Base-by-base conservation (phyloP, 106 monocot genomes). In the Hemerocallis citrina region DNA sequence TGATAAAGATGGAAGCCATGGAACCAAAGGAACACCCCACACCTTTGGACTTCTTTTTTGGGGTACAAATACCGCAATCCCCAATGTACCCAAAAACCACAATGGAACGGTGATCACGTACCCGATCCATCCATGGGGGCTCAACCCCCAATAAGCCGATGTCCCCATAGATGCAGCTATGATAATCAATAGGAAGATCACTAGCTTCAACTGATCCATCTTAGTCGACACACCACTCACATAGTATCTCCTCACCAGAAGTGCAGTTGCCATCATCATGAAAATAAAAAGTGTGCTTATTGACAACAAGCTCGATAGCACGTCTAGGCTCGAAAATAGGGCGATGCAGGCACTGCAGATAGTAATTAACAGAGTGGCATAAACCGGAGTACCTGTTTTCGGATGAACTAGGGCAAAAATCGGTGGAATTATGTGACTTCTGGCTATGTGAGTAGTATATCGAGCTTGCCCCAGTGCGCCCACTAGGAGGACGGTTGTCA, bases 201-300 rank as follows among this genome's bases (percentile, higher is more conserved):
- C 38, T 30, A 74, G 66, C 60, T 66, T 74, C 57, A 40, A 32
- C 5, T 59, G 65, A 36, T 74, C 40, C 6, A 17, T 39, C 15
- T 50, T 24, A 16, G 66, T 36, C 16, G 73, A 56, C 19, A 61
- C 52, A 13, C 59, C 73, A 30, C 57, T 66, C 1, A 58, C 50
- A 34, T 74, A 61, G 52, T 74, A 74, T 43, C 73, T 58, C 38
- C 73, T 65, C 14, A 74, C 73, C 0, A 72, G 72, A 20, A 72
- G 47, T 11, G 72, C 72, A 34, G 58, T 49, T 7, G 72, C 56
- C 72, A 72, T 47, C 48, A 72, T 56, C 72, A 72, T 72, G 38
- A 72, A 72, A 35, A 72, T 72, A 35, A 72, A 72, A 29, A 72
- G 72, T 2, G 72, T 72, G 39, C 72, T 72, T 21, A 72, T 56